Conservation (phyloP, 352 stramenopile genomes). For the Globisporangium yorkense region DNA sequence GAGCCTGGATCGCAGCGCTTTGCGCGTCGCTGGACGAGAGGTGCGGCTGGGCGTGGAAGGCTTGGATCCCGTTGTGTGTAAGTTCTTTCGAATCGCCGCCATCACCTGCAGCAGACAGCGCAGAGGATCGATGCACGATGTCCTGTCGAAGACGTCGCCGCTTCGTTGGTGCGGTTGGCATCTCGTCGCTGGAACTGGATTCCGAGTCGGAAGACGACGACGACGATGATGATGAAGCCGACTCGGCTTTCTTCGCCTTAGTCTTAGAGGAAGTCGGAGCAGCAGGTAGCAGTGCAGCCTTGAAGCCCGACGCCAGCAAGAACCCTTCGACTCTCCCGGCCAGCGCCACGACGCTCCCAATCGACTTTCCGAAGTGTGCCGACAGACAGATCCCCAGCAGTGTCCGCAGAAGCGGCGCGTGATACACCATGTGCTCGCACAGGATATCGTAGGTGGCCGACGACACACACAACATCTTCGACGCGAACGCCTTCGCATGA, state of each 20-base stretch:
- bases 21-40: slow-evolving; percentile 28
- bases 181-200: neutral
- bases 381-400: slow-evolving; percentile 38
- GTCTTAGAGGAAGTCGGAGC: neutral
- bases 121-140: neutral
- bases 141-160: slow-evolving; percentile 12
- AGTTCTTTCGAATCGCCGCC: too few species aligned
- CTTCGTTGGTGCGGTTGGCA: slow-evolving; percentile 6
- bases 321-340: slow-evolving; percentile 32
- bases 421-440: slow-evolving; percentile 65
- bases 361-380: slow-evolving; percentile 13
- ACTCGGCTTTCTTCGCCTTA: neutral
- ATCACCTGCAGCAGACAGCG: neutral
- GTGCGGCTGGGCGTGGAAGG: slow-evolving; percentile 15
- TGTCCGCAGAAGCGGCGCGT: slow-evolving; percentile 42
- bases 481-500: neutral
- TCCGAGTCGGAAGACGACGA: neutral
- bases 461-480: slow-evolving; percentile 11
- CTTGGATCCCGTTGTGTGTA: neutral
- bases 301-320: slow-evolving; percentile 33
- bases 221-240: neutral
- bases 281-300: slow-evolving; percentile 2
- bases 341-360: slow-evolving; percentile 23
- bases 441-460: slow-evolving; percentile 36
- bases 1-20: slow-evolving; percentile 23